Conservation (phyloP, 1,139 yeast species). For the Suhomyces bokatorum region DNA sequence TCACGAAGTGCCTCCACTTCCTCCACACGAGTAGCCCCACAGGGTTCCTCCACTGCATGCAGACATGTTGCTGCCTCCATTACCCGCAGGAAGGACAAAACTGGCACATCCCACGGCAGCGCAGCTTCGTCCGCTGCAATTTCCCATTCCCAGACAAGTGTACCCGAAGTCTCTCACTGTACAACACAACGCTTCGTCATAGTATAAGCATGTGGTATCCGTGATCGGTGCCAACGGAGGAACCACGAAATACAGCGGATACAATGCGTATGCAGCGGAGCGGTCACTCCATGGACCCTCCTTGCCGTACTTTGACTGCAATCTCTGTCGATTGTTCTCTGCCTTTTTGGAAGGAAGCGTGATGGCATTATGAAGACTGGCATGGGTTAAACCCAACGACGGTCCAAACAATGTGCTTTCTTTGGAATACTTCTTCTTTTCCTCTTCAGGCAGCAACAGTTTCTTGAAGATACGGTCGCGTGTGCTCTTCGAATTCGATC, state of each 20-base stretch:
- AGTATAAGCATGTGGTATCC: slow-evolving; percentile 8
- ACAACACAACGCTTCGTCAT: slow-evolving; percentile 15
- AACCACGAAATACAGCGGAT: slow-evolving; percentile 14
- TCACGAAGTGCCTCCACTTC: slow-evolving; percentile 1
- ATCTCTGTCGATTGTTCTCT: background rate
- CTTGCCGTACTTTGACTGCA: slow-evolving; percentile 10
- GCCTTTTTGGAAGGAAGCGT: slow-evolving; percentile 14
- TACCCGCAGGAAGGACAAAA: background rate
- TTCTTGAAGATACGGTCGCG: slow-evolving; percentile 12
- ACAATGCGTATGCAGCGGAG: background rate
- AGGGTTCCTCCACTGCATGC: slow-evolving; percentile 3
- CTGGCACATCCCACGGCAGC: slow-evolving; percentile 2
- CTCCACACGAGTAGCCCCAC: slow-evolving; percentile 8
- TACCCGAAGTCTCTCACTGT: slow-evolving; percentile 15
- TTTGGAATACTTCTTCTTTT: background rate
- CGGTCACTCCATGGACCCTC: slow-evolving; percentile 12
- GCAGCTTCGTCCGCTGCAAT: slow-evolving; percentile 1
- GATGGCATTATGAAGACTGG: slow-evolving; percentile 22
- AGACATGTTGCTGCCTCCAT: background rate
- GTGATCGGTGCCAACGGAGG: slow-evolving; percentile 14
- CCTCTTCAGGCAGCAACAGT: background rate
- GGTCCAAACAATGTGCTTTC: slow-evolving; percentile 7
- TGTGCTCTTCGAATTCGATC: slow-evolving; percentile 11
- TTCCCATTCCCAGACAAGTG: slow-evolving; percentile 14
- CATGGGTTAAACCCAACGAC: slow-evolving; percentile 18